Evolutionary conservation across 192 early-diverging fungal genomes (phyloP), one percentile per base, ranked within the genome.

Genomic region (Backusella mclennaniae): DNA sequence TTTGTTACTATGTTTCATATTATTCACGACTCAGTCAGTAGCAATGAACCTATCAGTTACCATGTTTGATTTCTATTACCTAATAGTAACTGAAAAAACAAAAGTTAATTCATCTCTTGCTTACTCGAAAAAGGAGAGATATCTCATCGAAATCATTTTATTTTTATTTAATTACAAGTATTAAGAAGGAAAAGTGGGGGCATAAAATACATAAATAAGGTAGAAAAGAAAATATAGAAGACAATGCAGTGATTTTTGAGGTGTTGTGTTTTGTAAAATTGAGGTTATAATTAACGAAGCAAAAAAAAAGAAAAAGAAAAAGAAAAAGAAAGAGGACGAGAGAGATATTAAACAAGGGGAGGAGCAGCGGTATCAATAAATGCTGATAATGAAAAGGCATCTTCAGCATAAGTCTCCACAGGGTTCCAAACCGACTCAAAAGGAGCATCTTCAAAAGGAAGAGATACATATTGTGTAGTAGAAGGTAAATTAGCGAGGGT

Each of bases 401-500:
- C 56, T 63, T 63, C 56, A 63, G 56, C 9, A 63, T 26, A 29
- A 29, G 9, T 63, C 2, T 63, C 56, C 0, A 29, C 26, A 23
- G 23, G 35, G 1, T 11, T 23, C 56, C 35, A 74, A 17, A 77
- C 36, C 14, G 63, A 67, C 72, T 38, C 38, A 73, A 81, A 81
- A 17, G 80, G 70, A 17, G n/a, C 23, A 68, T 81, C 49, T 21
- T 23, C 39, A 39, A 71, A 81, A 39, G 76, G 80, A 17, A 81
- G 59, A 4, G 46, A 53, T 66, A 77, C 53, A 41, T 77, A 73
- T 2, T 36, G 21, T n/a, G 26, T 39, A 5, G 76, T 77, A 29
- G 75, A 63, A n/a, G 80, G 80, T 35, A 81, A 42, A 44, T 52
- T 81, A n/a, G 71, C 66, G 4, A 74, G 42, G 66, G 80, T 74